A percentile compares a stretch with the other conserved stretches of the same genome.
Evolutionary conservation across 306 rosid species (phyloP).

Genomic region (Trichosanthes cucumerina): DNA sequence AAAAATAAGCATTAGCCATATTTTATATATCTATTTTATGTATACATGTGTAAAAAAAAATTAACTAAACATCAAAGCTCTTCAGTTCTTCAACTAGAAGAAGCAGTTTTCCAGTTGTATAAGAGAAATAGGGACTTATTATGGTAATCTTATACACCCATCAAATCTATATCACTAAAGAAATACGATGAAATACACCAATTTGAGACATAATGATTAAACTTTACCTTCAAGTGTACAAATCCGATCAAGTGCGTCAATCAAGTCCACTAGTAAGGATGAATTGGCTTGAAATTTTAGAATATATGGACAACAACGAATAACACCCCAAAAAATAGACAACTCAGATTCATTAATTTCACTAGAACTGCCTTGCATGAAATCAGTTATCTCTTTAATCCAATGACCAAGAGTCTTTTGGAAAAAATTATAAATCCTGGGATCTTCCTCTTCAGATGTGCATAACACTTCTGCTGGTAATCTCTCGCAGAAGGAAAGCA

Average conservation of each 20-base stretch:
- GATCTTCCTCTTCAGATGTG: constrained; percentile 25
- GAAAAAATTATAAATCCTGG: constrained; percentile 44
- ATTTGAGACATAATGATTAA: not conserved
- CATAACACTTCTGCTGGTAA: constrained; percentile 19
- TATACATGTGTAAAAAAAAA: not conserved
- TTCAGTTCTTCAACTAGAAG: not conserved
- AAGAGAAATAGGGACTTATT: not conserved
- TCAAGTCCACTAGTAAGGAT: constrained; percentile 44
- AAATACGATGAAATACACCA: constrained; percentile 3
- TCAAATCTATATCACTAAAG: not conserved
- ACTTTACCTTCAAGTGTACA: constrained; percentile 33
- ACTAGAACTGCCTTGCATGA: constrained; percentile 16
- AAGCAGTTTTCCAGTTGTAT: not conserved
- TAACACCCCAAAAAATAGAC: constrained; percentile 64
- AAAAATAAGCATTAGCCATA: not conserved
- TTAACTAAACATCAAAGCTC: not conserved
- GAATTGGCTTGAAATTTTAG: constrained; percentile 24
- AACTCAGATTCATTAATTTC: constrained; percentile 37
- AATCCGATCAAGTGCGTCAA: constrained; percentile 48
- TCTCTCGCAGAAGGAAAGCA: constrained; percentile 47
- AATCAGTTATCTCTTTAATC: constrained; percentile 29
- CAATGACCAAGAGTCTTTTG: constrained; percentile 27
- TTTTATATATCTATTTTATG: not conserved
- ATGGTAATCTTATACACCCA: not conserved
- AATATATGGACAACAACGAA: constrained; percentile 58